A percentile compares a stretch with the other conserved stretches of the same genome.
These are phyloP conservation scores for Phlebiopsis flavidoalba DNA, from an alignment of 768 basidiomycete genomes.

Conservation along the genomic window DNA sequence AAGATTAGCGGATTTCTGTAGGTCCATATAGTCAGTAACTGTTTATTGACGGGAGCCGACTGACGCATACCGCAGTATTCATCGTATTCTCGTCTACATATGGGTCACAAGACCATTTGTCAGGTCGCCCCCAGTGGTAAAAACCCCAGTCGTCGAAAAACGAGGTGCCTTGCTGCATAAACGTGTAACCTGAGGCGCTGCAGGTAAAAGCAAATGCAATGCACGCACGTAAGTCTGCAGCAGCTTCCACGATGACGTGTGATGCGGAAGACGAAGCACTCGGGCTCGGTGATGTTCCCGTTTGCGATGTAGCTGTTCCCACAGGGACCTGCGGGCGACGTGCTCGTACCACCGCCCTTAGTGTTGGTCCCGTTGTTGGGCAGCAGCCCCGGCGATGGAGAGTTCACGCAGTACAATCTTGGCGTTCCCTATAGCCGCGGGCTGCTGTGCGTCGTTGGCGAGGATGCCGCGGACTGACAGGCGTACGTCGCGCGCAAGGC, in stretches of 20 bases:
- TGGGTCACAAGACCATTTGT: constrained; percentile 66
- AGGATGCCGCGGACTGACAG: constrained; percentile 54
- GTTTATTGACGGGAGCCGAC: background rate
- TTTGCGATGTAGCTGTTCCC: background rate
- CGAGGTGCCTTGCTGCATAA: constrained; percentile 47
- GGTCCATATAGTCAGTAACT: background rate
- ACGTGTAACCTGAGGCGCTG: constrained; percentile 9
- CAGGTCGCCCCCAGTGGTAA: constrained; percentile 65
- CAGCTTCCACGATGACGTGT: constrained; percentile 38
- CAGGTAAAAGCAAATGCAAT: background rate
- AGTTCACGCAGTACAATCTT: constrained; percentile 34
- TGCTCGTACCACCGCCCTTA: constrained; percentile 7
- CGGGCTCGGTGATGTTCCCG: constrained; percentile 3
- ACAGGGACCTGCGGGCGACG: background rate
- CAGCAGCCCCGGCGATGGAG: background rate
- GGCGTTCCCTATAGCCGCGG: constrained; percentile 7
- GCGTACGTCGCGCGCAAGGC: constrained; percentile 64
- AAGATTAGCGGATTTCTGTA: constrained; percentile 51
- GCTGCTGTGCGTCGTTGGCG: constrained; percentile 18
- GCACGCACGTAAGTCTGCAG: constrained; percentile 52
- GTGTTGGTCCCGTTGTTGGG: background rate
- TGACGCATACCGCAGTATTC: constrained; percentile 44
- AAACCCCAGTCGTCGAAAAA: constrained; percentile 85
- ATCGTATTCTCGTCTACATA: constrained; percentile 61
- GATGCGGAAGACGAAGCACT: constrained; percentile 1